These are phyloP conservation scores for Crepidotus variabilis DNA, from an alignment of 768 basidiomycete species.

Conservation along the genomic window DNA sequence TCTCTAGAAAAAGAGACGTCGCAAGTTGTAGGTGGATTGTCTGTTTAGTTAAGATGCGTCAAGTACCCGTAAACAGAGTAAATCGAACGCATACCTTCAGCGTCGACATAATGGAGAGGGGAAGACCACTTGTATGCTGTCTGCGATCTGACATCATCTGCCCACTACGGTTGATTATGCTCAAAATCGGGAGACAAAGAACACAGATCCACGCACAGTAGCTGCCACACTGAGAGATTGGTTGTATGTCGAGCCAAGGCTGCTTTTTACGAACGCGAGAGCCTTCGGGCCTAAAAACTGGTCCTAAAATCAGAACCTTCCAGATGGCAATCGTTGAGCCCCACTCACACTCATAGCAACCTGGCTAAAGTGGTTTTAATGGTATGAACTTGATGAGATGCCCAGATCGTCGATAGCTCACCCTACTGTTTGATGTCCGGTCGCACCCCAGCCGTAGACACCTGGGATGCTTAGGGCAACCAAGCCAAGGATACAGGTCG, in stretches of 20 bases:
- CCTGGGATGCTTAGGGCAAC: conserved; percentile 9
- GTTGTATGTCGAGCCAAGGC: conserved; percentile 39
- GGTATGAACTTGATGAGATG: neutral
- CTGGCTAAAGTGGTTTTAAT: conserved; percentile 22
- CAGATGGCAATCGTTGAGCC: neutral
- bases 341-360: conserved; percentile 36
- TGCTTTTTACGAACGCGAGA: conserved; percentile 40
- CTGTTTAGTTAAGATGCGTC: conserved; percentile 14
- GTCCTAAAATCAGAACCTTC: neutral
- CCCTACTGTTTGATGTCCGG: conserved; percentile 43
- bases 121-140: conserved; percentile 36
- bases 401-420: conserved; percentile 14
- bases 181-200: neutral
- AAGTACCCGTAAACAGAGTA: too few species aligned
- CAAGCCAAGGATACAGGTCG: neutral
- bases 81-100: conserved; percentile 28
- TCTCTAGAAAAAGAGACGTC: conserved; percentile 45
- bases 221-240: conserved; percentile 47
- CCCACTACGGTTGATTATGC: conserved; percentile 34
- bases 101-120: conserved; percentile 47
- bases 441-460: conserved; percentile 37
- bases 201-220: conserved; percentile 25
- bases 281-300: conserved; percentile 50
- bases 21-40: conserved; percentile 43
- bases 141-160: conserved; percentile 42